These are phyloP conservation scores for Aspergillus versicolor DNA, from an alignment of 2,329 filamentous ascomycete species.

Conservation along the genomic window DNA sequence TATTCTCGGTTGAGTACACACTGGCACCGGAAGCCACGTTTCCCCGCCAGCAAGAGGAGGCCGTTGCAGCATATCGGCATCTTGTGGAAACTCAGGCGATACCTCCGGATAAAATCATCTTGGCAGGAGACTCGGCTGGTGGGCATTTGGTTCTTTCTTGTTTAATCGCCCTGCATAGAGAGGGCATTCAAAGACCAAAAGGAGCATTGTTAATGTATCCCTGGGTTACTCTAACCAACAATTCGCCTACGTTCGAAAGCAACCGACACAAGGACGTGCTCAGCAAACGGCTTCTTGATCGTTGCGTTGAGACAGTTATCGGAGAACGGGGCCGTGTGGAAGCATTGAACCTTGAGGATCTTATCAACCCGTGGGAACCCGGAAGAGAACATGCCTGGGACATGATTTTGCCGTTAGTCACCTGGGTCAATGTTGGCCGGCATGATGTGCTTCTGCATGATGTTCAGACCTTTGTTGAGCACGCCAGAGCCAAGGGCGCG, in stretches of 20 bases:
- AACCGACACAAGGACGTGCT: conserved; percentile 2
- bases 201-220: conserved; percentile 1
- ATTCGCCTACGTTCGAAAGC: neutral
- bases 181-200: neutral
- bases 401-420: neutral
- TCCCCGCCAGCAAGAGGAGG: conserved; percentile 1
- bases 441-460: conserved; percentile 1
- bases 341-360: neutral
- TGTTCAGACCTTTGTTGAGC: neutral
- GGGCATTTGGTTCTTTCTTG: neutral
- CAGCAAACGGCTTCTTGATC: conserved; percentile 5
- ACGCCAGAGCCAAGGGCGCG: neutral
- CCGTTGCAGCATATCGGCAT: conserved; percentile 1
- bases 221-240: neutral
- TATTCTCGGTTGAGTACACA: neutral
- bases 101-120: neutral
- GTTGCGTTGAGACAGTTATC: neutral
- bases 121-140: neutral
- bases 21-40: neutral
- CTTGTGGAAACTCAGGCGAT: neutral
- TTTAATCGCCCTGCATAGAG: neutral
- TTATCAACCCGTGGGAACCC: neutral
- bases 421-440: conserved; percentile 1
- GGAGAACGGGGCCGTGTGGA: neutral
- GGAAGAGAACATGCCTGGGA: neutral